These are phyloP conservation scores for Strobilomyces echinocephalus DNA, from an alignment of 768 basidiomycete genomes.

Conservation along the genomic window DNA sequence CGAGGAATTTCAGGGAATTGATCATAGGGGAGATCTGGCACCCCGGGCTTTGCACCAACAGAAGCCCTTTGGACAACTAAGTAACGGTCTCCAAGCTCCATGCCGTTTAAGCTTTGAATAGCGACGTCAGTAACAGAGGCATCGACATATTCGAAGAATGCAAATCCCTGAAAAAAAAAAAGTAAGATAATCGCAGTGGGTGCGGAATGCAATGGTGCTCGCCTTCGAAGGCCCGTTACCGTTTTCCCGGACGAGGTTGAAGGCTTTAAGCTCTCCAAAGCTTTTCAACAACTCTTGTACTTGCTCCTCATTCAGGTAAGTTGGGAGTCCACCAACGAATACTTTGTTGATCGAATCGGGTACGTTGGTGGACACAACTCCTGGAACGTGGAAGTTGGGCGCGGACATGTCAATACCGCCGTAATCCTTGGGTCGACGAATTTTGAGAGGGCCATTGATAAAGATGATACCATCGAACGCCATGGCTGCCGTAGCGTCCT, in stretches of 20 bases:
- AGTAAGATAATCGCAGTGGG: neutral
- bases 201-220: conserved; percentile 8
- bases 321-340: conserved; percentile 93
- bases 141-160: conserved; percentile 98
- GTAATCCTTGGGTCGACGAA: conserved; percentile 97
- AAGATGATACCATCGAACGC: conserved; percentile 97
- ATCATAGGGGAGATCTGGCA: conserved; percentile 66
- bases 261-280: conserved; percentile 95
- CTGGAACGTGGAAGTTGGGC: conserved; percentile 78
- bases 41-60: conserved; percentile 80
- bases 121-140: conserved; percentile 86
- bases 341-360: conserved; percentile 98
- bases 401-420: conserved; percentile 66
- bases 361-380: conserved; percentile 93
- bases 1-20: conserved; percentile 80
- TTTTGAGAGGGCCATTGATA: conserved; percentile 92
- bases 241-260: conserved; percentile 96
- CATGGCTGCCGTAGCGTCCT: conserved; percentile 96
- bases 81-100: conserved; percentile 94
- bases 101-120: conserved; percentile 92
- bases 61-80: conserved; percentile 96
- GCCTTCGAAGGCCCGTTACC: conserved; percentile 87
- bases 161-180: conserved; percentile 78
- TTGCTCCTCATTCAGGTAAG: conserved; percentile 96
- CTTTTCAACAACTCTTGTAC: conserved; percentile 96